Evolutionary conservation across 306 rosid genomes (phyloP).

Genomic region (Dryas alaskensis): DNA sequence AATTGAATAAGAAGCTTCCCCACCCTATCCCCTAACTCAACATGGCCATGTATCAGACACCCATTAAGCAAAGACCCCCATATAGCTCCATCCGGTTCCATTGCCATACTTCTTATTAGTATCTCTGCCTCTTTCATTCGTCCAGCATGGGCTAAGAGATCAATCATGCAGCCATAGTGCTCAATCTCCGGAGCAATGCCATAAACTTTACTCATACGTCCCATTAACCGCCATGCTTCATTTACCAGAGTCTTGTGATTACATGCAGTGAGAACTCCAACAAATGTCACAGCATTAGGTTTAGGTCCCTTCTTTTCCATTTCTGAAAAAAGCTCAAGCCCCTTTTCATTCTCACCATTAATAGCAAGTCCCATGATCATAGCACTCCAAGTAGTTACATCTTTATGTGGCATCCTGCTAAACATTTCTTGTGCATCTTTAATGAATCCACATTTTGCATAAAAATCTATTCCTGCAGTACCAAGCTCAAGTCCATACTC

Average conservation of each 20-base stretch:
- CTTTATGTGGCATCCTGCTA: not conserved
- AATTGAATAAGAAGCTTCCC: conserved; percentile 47
- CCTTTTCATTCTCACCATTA: conserved; percentile 31
- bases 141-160: conserved; percentile 53
- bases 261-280: conserved; percentile 59
- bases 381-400: conserved; percentile 24
- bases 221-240: conserved; percentile 29
- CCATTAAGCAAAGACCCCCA: conserved; percentile 44
- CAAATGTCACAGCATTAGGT: conserved; percentile 50
- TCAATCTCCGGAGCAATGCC: conserved; percentile 45
- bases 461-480: conserved; percentile 26
- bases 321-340: conserved; percentile 36
- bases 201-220: conserved; percentile 42
- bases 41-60: conserved; percentile 47
- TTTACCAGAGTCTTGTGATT: conserved; percentile 37
- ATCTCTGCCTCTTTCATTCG: conserved; percentile 36
- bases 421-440: conserved; percentile 20
- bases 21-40: conserved; percentile 34
- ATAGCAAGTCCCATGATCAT: conserved; percentile 23
- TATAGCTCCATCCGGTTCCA: conserved; percentile 31
- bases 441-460: conserved; percentile 30
- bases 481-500: conserved; percentile 20
- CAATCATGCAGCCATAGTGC: conserved; percentile 59
- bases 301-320: conserved; percentile 58
- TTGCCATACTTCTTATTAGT: conserved; percentile 40